Percentiles rank a stretch among this genome's conserved stretches.
phyloP scores from a whole-genome alignment of 345 rosid species.

The Eucalyptus guilfoylei region DNA sequence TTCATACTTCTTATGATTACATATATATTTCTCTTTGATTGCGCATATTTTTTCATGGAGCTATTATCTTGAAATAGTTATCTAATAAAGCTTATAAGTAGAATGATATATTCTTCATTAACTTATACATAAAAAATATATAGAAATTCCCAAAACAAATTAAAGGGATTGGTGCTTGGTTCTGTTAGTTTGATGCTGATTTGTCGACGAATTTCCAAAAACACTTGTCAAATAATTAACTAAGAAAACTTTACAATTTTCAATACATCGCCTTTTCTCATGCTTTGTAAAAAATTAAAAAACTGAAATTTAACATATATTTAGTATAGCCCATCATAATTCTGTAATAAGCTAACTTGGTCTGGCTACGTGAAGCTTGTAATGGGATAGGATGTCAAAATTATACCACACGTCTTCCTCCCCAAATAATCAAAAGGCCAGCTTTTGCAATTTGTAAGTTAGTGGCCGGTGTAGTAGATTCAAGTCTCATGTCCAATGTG shows the following conservation, averaged over 20 bases:
- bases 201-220: accelerated
- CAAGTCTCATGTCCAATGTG: background rate
- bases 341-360: background rate
- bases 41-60: too few species aligned
- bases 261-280: background rate
- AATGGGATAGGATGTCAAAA: background rate
- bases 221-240: background rate
- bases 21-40: too few species aligned
- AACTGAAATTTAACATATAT: background rate
- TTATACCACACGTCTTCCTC: background rate
- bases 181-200: background rate
- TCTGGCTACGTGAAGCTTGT: background rate
- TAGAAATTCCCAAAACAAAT: too few species aligned
- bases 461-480: background rate
- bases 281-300: background rate
- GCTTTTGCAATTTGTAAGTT: background rate
- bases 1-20: too few species aligned
- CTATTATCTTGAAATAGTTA: too few species aligned
- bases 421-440: background rate
- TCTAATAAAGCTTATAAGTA: too few species aligned
- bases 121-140: too few species aligned
- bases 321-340: background rate
- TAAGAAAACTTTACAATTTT: background rate
- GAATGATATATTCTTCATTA: too few species aligned
- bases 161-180: too few species aligned